Conservation (phyloP, 371 early-diverging fungal species). For the Neoconidiobolus thromboides region DNA sequence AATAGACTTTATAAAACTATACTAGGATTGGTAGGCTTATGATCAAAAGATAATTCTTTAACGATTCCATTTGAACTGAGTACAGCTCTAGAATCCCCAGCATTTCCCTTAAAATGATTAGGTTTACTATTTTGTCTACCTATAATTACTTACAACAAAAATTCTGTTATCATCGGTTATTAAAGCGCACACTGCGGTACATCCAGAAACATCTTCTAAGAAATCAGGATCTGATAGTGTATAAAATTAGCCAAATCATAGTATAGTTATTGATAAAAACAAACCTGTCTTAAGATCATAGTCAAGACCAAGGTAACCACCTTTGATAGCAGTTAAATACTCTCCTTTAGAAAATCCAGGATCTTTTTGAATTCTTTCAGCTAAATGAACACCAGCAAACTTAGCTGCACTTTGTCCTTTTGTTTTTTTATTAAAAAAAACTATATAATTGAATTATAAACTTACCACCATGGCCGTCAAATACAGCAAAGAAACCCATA, state of each 20-base stretch:
- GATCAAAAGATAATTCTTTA: constrained; percentile 69
- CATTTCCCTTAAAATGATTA: constrained; percentile 42
- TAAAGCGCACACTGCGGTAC: constrained; percentile 76
- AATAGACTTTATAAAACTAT: background rate
- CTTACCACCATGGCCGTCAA: constrained; percentile 90
- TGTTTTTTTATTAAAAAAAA: background rate
- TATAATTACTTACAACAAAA: constrained; percentile 19
- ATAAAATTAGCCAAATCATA: background rate
- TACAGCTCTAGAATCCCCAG: constrained; percentile 88
- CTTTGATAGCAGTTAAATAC: constrained; percentile 45
- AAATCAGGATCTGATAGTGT: constrained; percentile 35
- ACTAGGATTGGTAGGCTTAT: constrained; percentile 69
- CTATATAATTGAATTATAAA: constrained; percentile 57
- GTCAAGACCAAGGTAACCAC: constrained; percentile 67
- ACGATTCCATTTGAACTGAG: constrained; percentile 52
- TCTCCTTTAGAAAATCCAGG: constrained; percentile 38
- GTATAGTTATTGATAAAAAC: constrained; percentile 54
- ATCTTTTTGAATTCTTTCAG: constrained; percentile 38
- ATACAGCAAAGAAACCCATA: constrained; percentile 79
- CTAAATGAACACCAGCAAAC: constrained; percentile 59
- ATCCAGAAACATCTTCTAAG: constrained; percentile 67
- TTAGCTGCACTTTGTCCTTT: constrained; percentile 58
- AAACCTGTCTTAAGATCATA: constrained; percentile 46
- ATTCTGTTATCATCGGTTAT: constrained; percentile 43
- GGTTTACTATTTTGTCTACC: constrained; percentile 8